Percentiles rank a stretch among this genome's conserved stretches.
These are phyloP conservation scores for Dothistroma septosporum DNA, from an alignment of 2,329 filamentous ascomycete genomes.

Conservation along the genomic window DNA sequence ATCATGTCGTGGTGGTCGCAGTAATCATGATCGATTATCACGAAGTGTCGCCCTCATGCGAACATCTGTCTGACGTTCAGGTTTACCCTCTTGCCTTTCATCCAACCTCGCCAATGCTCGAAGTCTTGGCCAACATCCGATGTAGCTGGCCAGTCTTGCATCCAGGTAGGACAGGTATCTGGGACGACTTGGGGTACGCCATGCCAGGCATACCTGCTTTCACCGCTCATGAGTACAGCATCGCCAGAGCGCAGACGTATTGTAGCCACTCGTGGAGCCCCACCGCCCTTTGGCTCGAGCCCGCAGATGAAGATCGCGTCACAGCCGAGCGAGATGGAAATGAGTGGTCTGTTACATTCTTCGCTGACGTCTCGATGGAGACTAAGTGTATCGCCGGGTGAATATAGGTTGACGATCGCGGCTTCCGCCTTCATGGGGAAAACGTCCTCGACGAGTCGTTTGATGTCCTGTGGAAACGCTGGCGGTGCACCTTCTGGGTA, in stretches of 20 bases:
- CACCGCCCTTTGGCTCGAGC: slow-evolving; percentile 48
- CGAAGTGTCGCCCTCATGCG: slow-evolving; percentile 8
- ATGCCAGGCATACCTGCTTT: slow-evolving; percentile 88
- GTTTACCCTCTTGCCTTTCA: slow-evolving; percentile 82
- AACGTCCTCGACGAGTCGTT: slow-evolving; percentile 59
- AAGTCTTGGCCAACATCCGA: slow-evolving; percentile 40
- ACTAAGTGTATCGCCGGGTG: slow-evolving; percentile 83
- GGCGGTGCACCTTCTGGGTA: slow-evolving; percentile 70
- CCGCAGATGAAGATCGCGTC: slow-evolving; percentile 85
- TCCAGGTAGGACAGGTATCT: slow-evolving; percentile 70
- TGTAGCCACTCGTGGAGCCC: slow-evolving; percentile 42
- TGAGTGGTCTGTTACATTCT: slow-evolving; percentile 68
- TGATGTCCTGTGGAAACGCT: slow-evolving; percentile 69
- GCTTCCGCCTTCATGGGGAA: slow-evolving; percentile 83
- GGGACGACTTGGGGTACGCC: slow-evolving; percentile 83
- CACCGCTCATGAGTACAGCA: slow-evolving; percentile 80
- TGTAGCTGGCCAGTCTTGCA: slow-evolving; percentile 69
- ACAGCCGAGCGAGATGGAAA: slow-evolving; percentile 85
- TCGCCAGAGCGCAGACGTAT: slow-evolving; percentile 77
- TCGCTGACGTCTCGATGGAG: slow-evolving; percentile 94
- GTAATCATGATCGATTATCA: no score
- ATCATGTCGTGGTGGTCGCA: no score
- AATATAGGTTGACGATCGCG: slow-evolving; percentile 91
- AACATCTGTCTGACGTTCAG: slow-evolving; percentile 88
- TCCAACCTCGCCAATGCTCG: slow-evolving; percentile 77